phyloP scores from a whole-genome alignment of 768 basidiomycete species.

The Boletus pseudopeckii region DNA sequence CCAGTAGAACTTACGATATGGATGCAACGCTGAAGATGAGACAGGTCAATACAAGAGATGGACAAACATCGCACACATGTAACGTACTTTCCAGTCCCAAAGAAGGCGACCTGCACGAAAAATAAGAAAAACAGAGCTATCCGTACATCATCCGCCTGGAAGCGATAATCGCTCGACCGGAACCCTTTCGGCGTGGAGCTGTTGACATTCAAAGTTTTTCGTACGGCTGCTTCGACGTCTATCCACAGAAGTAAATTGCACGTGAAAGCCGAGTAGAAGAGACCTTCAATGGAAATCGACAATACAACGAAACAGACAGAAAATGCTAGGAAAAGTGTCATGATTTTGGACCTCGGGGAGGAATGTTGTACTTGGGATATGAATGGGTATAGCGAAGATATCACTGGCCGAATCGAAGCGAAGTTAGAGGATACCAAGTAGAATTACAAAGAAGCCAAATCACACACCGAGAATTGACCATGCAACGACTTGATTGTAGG shows the following conservation, averaged over 20 bases:
- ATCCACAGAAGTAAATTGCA: slow-evolving; percentile 65
- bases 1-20: slow-evolving; percentile 56
- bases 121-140: slow-evolving; percentile 81
- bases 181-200: slow-evolving; percentile 1
- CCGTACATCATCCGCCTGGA: slow-evolving; percentile 60
- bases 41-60: not conserved
- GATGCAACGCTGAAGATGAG: slow-evolving; percentile 60
- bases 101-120: slow-evolving; percentile 85
- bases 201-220: slow-evolving; percentile 1
- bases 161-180: slow-evolving; percentile 33
- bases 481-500: slow-evolving; percentile 53
- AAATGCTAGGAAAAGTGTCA: slow-evolving; percentile 67
- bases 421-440: not conserved
- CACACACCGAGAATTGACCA: slow-evolving; percentile 66
- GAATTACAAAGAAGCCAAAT: not conserved
- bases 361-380: slow-evolving; percentile 33
- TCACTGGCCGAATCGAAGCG: slow-evolving; percentile 40
- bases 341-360: slow-evolving; percentile 47
- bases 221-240: slow-evolving; percentile 47
- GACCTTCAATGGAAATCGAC: slow-evolving; percentile 77
- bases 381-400: slow-evolving; percentile 53
- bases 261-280: slow-evolving; percentile 74
- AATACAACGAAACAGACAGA: slow-evolving; percentile 74
- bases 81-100: slow-evolving; percentile 79
- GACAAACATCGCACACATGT: not conserved